phyloP scores from a whole-genome alignment of 495 filamentous ascomycete species.

The Aspergillus affinis region DNA sequence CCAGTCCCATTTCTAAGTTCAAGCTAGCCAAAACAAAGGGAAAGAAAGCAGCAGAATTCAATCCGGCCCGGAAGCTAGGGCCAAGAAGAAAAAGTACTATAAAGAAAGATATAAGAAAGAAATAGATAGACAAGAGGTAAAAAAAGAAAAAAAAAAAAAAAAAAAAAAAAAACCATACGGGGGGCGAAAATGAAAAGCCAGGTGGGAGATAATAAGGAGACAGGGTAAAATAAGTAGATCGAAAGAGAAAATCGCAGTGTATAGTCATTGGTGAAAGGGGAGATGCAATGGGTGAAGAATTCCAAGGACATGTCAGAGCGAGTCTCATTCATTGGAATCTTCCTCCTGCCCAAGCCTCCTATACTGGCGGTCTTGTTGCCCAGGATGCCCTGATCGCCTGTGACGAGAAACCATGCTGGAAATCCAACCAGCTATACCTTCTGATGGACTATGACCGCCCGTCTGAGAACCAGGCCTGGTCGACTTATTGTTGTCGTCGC shows the following conservation, averaged over 20 bases:
- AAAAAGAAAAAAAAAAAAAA: background rate
- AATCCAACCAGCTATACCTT: conserved; percentile 70
- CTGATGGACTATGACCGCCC: conserved; percentile 36
- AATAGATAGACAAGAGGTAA: no score
- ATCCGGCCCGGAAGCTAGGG: no score
- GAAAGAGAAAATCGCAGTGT: background rate
- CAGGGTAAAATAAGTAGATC: background rate
- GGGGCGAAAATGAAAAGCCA: background rate
- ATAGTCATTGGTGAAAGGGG: background rate
- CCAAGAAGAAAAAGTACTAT: no score
- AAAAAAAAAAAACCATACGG: background rate
- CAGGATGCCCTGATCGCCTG: conserved; percentile 45
- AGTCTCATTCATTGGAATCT: conserved; percentile 22
- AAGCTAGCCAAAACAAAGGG: background rate
- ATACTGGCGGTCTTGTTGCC: conserved; percentile 54
- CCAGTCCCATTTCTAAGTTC: background rate
- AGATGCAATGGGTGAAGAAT: background rate
- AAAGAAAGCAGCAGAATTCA: no score
- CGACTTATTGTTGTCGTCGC: conserved; percentile 47
- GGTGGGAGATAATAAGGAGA: background rate
- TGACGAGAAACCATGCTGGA: conserved; percentile 59
- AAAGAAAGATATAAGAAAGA: no score
- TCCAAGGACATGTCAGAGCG: background rate
- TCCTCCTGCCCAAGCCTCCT: conserved; percentile 66
- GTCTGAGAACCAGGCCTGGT: conserved; percentile 30